A percentile compares a stretch with the other conserved stretches of the same genome.
Conservation (phyloP, 75 land plant species). For the Pinus albicaulis region DNA sequence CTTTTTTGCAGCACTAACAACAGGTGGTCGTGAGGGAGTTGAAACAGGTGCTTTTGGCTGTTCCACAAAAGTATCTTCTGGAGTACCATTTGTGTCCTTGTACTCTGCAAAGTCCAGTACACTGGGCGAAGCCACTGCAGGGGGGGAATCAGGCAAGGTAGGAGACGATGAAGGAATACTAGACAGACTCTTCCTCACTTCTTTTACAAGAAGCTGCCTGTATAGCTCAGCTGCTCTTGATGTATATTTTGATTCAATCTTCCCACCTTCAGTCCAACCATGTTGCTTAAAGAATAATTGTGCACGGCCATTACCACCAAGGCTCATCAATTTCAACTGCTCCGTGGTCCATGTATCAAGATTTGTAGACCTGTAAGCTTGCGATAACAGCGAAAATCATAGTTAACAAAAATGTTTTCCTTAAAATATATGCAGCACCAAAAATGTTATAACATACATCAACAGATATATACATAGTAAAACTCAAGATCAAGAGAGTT, state of each 20-base stretch:
- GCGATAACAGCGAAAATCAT: too few species aligned
- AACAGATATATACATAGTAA: too few species aligned
- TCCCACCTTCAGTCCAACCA: slow-evolving; percentile 58
- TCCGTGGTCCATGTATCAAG: slow-evolving; percentile 51
- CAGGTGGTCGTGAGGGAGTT: slow-evolving; percentile 13
- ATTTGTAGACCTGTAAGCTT: slow-evolving; percentile 38
- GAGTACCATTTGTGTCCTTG: slow-evolving; percentile 7
- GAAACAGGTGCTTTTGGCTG: slow-evolving; percentile 7
- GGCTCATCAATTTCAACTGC: slow-evolving; percentile 40
- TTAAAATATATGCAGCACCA: too few species aligned
- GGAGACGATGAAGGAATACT: slow-evolving; percentile 12
- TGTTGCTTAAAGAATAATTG: slow-evolving; percentile 51
- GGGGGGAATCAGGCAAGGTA: slow-evolving; percentile 14
- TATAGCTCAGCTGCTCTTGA: slow-evolving; percentile 59
- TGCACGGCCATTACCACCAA: slow-evolving; percentile 56
- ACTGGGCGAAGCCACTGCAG: background rate
- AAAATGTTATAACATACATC: too few species aligned
- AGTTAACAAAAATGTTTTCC: too few species aligned
- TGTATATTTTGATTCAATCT: slow-evolving; percentile 54
- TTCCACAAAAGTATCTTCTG: slow-evolving; percentile 19
- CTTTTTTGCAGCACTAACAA: slow-evolving; percentile 16
- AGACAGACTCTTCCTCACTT: slow-evolving; percentile 28
- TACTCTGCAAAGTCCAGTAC: slow-evolving; percentile 14
- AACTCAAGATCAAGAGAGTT: too few species aligned
- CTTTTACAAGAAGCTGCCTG: slow-evolving; percentile 48